A percentile compares a stretch with the other conserved stretches of the same genome.
phyloP scores from a whole-genome alignment of 164 flowering plant species.

The Aristolochia contorta region DNA sequence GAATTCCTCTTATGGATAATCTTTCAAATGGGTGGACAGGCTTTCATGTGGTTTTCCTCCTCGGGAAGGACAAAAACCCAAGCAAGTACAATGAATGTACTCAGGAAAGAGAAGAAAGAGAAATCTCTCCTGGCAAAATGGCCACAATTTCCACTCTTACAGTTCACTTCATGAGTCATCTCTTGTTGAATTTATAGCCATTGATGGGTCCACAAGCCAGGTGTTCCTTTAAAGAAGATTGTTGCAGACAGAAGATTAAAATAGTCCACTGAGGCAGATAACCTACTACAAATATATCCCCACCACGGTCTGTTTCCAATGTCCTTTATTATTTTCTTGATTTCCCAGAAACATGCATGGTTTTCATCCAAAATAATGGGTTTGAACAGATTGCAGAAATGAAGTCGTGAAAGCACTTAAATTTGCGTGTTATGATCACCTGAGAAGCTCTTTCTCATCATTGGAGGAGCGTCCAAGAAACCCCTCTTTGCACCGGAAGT shows the following conservation, averaged over 20 bases:
- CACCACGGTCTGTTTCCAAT: slow-evolving; percentile 8
- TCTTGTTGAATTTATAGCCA: too few species aligned
- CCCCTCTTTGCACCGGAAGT: slow-evolving; percentile 23
- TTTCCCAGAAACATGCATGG: background rate
- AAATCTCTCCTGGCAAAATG: too few species aligned
- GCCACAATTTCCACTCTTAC: too few species aligned
- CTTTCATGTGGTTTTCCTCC: too few species aligned
- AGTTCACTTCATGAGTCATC: too few species aligned
- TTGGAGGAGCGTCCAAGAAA: slow-evolving; percentile 32
- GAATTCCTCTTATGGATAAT: too few species aligned
- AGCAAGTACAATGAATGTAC: too few species aligned
- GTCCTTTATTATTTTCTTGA: background rate
- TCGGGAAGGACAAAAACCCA: too few species aligned
- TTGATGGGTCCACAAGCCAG: background rate
- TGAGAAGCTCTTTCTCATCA: slow-evolving; percentile 43
- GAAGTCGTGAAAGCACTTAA: background rate
- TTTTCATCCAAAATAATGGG: background rate
- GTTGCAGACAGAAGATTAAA: too few species aligned
- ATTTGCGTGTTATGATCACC: slow-evolving; percentile 22
- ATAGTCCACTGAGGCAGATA: slow-evolving; percentile 32
- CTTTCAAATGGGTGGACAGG: too few species aligned
- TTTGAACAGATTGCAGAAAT: background rate
- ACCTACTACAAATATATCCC: slow-evolving; percentile 32
- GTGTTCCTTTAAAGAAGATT: background rate
- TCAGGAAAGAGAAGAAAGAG: too few species aligned